Evolutionary conservation across 2,329 filamentous ascomycete genomes (phyloP).

Genomic region (Venturia nashicola): DNA sequence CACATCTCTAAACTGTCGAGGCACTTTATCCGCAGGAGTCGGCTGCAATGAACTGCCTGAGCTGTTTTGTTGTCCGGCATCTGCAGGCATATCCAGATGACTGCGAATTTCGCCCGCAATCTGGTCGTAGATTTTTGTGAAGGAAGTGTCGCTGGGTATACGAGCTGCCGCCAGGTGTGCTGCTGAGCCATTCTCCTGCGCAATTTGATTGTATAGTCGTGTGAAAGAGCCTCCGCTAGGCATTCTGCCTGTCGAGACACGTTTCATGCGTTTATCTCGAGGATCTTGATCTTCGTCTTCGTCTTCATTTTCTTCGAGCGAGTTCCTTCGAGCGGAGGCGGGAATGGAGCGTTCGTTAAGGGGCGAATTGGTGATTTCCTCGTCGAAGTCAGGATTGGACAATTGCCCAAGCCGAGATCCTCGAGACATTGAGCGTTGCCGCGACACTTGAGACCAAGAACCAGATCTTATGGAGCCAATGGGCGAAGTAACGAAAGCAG

Average conservation of each 20-base stretch:
- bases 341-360: not conserved
- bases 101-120: constrained; percentile 5
- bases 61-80: not conserved
- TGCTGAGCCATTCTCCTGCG: constrained; percentile 4
- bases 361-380: not conserved
- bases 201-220: constrained; percentile 21
- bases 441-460: constrained; percentile 25
- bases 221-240: constrained; percentile 8
- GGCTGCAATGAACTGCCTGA: not conserved
- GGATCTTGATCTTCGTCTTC: not conserved
- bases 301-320: not conserved
- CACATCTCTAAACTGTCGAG: not conserved
- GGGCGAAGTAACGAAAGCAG: constrained; percentile 51
- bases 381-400: constrained; percentile 5
- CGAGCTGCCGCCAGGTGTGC: not conserved
- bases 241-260: constrained; percentile 7
- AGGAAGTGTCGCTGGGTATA: constrained; percentile 9
- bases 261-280: not conserved
- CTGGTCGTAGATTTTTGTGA: constrained; percentile 10
- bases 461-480: constrained; percentile 46
- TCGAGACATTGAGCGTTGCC: constrained; percentile 15
- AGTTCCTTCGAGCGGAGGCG: not conserved
- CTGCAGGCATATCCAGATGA: not conserved
- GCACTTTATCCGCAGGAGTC: not conserved
- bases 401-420: constrained; percentile 6